These are phyloP conservation scores for Phellinidium pouzarii DNA, from an alignment of 1,284 basidiomycete species.

Conservation along the genomic window DNA sequence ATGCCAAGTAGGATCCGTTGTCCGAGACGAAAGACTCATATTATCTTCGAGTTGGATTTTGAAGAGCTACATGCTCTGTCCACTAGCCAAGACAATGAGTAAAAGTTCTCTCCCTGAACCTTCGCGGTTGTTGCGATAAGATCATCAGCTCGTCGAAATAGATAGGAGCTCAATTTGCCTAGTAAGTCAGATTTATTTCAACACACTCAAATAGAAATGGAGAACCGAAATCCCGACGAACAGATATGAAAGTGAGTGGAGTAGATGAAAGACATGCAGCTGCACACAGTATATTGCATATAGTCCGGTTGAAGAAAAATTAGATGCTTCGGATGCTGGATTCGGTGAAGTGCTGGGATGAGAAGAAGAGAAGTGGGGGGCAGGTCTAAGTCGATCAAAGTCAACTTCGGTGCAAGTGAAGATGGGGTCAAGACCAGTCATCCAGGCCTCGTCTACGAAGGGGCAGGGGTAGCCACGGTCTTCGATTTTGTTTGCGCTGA, in stretches of 20 bases:
- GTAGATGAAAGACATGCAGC: not conserved
- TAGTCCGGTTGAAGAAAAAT: not conserved
- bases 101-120: not conserved
- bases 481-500: conserved; percentile 26
- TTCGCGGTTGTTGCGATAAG: not conserved
- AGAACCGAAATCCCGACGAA: conserved; percentile 2
- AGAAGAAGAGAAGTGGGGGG: not conserved
- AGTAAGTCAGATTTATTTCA: not conserved
- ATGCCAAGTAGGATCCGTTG: too few species aligned
- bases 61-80: not conserved
- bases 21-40: too few species aligned
- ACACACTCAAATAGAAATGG: not conserved
- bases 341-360: not conserved
- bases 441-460: conserved; percentile 39
- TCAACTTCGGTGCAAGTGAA: conserved; percentile 2
- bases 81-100: not conserved
- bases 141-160: not conserved
- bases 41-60: not conserved
- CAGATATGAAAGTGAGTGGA: not conserved
- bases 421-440: conserved; percentile 14
- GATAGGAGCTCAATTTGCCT: not conserved
- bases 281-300: conserved; percentile 4
- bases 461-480: conserved; percentile 51
- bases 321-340: not conserved
- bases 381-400: conserved; percentile 8